Conservation (phyloP, 2,329 filamentous ascomycete genomes). For the Dactylonectria estremocensis region DNA sequence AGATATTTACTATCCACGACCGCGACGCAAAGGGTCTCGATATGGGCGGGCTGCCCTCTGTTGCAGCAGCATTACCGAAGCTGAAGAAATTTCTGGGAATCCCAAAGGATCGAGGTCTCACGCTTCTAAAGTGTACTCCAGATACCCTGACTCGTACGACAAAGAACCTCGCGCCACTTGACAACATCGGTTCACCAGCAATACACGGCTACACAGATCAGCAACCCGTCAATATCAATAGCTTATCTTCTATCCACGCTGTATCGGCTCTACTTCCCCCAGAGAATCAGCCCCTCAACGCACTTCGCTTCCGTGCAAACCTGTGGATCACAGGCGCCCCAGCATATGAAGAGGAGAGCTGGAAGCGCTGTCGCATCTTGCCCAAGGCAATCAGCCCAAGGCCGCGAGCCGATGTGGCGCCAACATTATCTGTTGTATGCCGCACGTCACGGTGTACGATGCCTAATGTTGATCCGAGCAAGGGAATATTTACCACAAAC, state of each 20-base stretch:
- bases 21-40: conserved; percentile 33
- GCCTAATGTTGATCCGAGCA: conserved; percentile 37
- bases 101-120: conserved; percentile 27
- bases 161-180: conserved; percentile 32
- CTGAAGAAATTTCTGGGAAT: conserved; percentile 36
- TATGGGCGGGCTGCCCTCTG: conserved; percentile 14
- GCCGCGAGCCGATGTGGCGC: background rate
- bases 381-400: background rate
- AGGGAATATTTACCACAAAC: conserved; percentile 28
- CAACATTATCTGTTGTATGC: conserved; percentile 36
- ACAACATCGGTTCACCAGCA: conserved; percentile 34
- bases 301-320: conserved; percentile 39
- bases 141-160: conserved; percentile 15
- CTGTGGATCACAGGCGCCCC: conserved; percentile 37
- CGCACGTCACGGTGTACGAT: conserved; percentile 39
- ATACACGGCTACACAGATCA: conserved; percentile 42
- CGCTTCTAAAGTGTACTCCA: background rate
- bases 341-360: conserved; percentile 36
- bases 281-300: conserved; percentile 39
- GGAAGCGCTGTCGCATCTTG: background rate
- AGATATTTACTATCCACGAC: conserved; percentile 30
- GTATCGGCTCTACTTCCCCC: conserved; percentile 29
- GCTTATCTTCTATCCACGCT: conserved; percentile 34
- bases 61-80: conserved; percentile 22
- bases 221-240: conserved; percentile 40